Base-by-base conservation (phyloP, 352 stramenopile species). In the Pythium apleroticum region DNA sequence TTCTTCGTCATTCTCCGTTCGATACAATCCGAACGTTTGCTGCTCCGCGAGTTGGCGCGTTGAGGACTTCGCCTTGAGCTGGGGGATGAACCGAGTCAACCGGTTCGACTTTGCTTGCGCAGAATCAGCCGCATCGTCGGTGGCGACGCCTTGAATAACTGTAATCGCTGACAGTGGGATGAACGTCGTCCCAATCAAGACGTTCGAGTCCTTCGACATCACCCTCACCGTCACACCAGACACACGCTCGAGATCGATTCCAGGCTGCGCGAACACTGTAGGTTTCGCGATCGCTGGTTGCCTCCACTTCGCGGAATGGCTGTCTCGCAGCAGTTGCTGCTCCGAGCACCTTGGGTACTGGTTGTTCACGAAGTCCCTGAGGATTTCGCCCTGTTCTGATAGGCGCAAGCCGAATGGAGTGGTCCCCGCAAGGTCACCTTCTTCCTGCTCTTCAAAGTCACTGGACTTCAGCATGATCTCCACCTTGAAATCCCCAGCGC, bases 391-490 rank as follows among this genome's bases (percentile, higher is more conserved):
- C 4, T 50, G 43, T 10, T 72, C 62, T 3, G 72, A 76, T 4
- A 90, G 56, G 4, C 69, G 50, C 8, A 85, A 25, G 2, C 74
- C 76, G 41, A 88, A 86, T 2, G 75, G 74, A 1, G 76, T 86
- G 33, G 27, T 69, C 3, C 66, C 33, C 1, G 59, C 60, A 12
- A 70, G 55, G 28, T 75, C 71, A 4, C 27, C 52, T 5, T 63
- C 31, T 9, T 63, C 39, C 17, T 78, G 66, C 0, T 54, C n/a
- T 22, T 72, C 52, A 39, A 82, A 85, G 46, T 90, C 81, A 30
- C 74, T 73, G 12, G 81, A 90, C 20, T 82, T 28, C 1, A 90
- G 66, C 28, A 77, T 28, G 12, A 90, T 56, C 53, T 89, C 69
- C 1, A 80, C 77, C 3, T 57, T 41, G 11, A 90, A 65, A 10